phyloP scores from a whole-genome alignment of 768 basidiomycete genomes.

The Tremella yokohamensis region DNA sequence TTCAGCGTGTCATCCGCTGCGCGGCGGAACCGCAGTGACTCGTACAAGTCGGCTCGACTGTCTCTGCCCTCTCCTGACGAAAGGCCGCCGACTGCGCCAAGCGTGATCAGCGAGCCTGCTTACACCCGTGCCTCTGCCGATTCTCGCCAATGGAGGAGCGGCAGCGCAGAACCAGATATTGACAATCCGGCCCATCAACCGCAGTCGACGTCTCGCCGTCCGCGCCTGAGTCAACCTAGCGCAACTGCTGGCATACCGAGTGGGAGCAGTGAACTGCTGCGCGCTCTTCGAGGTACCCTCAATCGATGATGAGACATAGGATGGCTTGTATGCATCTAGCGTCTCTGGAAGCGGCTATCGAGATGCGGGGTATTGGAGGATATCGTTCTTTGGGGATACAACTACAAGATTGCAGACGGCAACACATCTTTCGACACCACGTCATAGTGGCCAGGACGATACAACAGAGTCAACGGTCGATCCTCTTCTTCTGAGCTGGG shows the following conservation, averaged over 20 bases:
- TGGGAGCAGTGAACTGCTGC: constrained; percentile 27
- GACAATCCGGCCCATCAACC: background rate
- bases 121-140: constrained; percentile 32
- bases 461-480: constrained; percentile 65
- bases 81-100: background rate
- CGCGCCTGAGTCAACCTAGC: no score
- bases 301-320: constrained; percentile 1
- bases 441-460: constrained; percentile 89
- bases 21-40: no score
- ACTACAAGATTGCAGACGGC: constrained; percentile 7
- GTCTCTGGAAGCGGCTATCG: no score
- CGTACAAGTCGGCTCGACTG: no score
- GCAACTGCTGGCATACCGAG: background rate
- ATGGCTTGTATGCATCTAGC: constrained; percentile 2
- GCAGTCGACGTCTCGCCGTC: background rate
- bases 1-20: no score
- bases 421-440: constrained; percentile 55
- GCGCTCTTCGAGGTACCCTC: constrained; percentile 24
- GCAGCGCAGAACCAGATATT: background rate
- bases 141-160: constrained; percentile 7
- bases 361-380: background rate
- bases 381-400: background rate
- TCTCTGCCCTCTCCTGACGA: no score
- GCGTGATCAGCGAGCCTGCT: constrained; percentile 33
- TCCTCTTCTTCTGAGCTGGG: constrained; percentile 42